These are phyloP conservation scores for Starmerella powellii DNA, from an alignment of 805 yeast genomes.

Conservation along the genomic window DNA sequence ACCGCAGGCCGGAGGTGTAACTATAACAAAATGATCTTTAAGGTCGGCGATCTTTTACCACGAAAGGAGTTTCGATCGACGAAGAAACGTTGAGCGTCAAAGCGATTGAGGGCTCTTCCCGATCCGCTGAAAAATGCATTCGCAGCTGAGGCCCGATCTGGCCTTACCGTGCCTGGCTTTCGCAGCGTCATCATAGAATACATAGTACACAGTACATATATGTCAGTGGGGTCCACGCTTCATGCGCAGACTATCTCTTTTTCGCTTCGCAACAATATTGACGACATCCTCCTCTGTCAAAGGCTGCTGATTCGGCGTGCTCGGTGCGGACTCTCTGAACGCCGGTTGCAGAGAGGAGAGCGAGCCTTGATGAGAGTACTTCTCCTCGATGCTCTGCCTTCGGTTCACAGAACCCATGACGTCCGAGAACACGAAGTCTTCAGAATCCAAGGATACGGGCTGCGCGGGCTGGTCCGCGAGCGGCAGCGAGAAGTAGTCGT, in stretches of 20 bases:
- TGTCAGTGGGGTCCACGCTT: slow-evolving; percentile 33
- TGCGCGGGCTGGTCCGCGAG: slow-evolving; percentile 1
- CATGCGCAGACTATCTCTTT: slow-evolving; percentile 41
- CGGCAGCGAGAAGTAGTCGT: slow-evolving; percentile 9
- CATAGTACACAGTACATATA: no score
- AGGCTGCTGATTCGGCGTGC: not conserved
- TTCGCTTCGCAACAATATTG: slow-evolving; percentile 40
- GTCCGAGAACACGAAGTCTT: slow-evolving; percentile 16
- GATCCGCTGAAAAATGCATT: no score
- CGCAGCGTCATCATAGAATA: no score
- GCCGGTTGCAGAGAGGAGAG: slow-evolving; percentile 24
- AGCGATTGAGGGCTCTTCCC: no score
- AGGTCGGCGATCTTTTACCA: no score
- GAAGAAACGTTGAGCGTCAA: no score
- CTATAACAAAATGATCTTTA: no score
- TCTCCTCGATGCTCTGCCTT: slow-evolving; percentile 12
- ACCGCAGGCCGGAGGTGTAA: no score
- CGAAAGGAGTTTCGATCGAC: no score
- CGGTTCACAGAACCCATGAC: slow-evolving; percentile 6
- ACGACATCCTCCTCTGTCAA: slow-evolving; percentile 21
- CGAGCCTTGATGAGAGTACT: slow-evolving; percentile 4
- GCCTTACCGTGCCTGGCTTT: no score
- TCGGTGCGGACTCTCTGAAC: slow-evolving; percentile 22
- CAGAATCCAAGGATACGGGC: slow-evolving; percentile 3
- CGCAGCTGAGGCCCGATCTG: no score